A percentile compares a stretch with the other conserved stretches of the same genome.
phyloP scores from a whole-genome alignment of 2,329 filamentous ascomycete species.

The Catunica adiposa region DNA sequence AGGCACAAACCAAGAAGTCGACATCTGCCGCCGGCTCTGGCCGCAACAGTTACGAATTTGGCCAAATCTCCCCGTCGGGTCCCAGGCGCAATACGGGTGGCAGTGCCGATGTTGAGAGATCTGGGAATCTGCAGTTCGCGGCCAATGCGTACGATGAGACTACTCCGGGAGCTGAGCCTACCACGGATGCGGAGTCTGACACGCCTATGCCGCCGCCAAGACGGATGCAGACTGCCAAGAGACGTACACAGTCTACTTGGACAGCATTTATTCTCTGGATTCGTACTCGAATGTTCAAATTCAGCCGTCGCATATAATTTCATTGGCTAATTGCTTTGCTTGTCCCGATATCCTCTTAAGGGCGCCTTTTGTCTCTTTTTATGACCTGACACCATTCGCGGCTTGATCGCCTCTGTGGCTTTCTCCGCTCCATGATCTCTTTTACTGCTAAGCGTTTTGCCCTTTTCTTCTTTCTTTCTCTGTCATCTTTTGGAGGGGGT shows the following conservation, averaged over 20 bases:
- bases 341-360: not conserved
- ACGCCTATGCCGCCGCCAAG: slow-evolving; percentile 19
- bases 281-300: slow-evolving; percentile 33
- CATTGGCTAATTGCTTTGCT: not conserved
- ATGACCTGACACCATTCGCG: not conserved
- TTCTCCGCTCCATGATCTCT: not conserved
- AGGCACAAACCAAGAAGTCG: slow-evolving; percentile 27
- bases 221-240: slow-evolving; percentile 35
- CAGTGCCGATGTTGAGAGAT: slow-evolving; percentile 26
- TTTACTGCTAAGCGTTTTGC: not conserved
- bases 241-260: slow-evolving; percentile 45
- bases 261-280: slow-evolving; percentile 48
- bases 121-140: slow-evolving; percentile 22
- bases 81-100: slow-evolving; percentile 17
- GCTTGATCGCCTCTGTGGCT: not conserved
- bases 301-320: slow-evolving; percentile 21
- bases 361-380: not conserved
- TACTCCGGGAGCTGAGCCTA: slow-evolving; percentile 20
- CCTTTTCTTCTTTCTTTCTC: not conserved
- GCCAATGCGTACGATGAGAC: slow-evolving; percentile 32
- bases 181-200: slow-evolving; percentile 22
- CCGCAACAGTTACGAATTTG: slow-evolving; percentile 13
- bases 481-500: not conserved
- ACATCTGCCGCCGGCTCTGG: slow-evolving; percentile 21
- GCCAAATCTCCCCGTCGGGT: not conserved